Conservation (phyloP, 2,329 filamentous ascomycete species). For the Neopestalotiopsis clavispora region DNA sequence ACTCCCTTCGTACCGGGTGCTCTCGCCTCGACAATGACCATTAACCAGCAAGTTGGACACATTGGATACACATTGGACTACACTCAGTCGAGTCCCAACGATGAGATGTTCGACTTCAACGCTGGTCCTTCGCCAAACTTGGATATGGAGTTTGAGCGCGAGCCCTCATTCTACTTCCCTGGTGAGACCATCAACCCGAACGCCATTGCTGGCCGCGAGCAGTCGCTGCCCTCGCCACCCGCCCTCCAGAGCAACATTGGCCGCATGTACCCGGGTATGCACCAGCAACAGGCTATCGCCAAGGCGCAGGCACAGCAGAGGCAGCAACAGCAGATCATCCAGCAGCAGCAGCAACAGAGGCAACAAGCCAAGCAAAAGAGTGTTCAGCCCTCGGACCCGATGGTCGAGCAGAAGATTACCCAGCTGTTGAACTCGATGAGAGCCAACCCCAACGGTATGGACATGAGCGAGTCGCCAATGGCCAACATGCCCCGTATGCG, state of each 20-base stretch:
- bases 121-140: slow-evolving; percentile 69
- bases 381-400: slow-evolving; percentile 64
- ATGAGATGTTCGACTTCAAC: slow-evolving; percentile 76
- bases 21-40: slow-evolving; percentile 77
- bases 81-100: slow-evolving; percentile 62
- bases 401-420: slow-evolving; percentile 91
- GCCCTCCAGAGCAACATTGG: slow-evolving; percentile 63
- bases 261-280: slow-evolving; percentile 90
- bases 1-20: slow-evolving; percentile 89
- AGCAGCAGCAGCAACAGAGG: slow-evolving; percentile 53
- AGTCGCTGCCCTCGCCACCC: slow-evolving; percentile 49
- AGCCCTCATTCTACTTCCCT: slow-evolving; percentile 70
- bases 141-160: slow-evolving; percentile 71
- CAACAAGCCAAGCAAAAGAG: slow-evolving; percentile 54
- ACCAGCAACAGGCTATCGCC: slow-evolving; percentile 82
- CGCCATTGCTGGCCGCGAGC: slow-evolving; percentile 68
- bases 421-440: slow-evolving; percentile 93
- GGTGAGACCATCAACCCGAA: slow-evolving; percentile 71
- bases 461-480: slow-evolving; percentile 57
- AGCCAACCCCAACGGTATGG: slow-evolving; percentile 65
- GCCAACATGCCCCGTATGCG: slow-evolving; percentile 74
- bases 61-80: slow-evolving; percentile 61
- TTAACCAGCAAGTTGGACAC: slow-evolving; percentile 66
- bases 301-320: slow-evolving; percentile 67
- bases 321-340: slow-evolving; percentile 32